Percentiles rank a stretch among this genome's conserved stretches.
Evolutionary conservation across 164 flowering plant genomes (phyloP).

Genomic region (Berberis thunbergii): DNA sequence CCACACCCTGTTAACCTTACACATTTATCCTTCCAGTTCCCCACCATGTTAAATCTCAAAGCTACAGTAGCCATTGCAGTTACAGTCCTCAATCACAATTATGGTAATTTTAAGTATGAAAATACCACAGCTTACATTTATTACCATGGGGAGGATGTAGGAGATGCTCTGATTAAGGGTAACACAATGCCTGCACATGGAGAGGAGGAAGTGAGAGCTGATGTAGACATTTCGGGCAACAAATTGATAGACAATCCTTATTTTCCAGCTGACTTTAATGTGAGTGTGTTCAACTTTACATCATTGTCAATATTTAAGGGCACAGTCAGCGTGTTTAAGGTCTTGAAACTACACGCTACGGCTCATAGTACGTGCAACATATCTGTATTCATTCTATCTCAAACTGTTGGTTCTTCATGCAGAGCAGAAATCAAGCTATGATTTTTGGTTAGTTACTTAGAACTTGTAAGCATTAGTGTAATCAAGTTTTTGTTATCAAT

Average conservation of each 20-base stretch:
- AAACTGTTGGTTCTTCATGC: conserved; percentile 19
- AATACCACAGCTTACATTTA: conserved; percentile 17
- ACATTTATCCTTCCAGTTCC: conserved; percentile 4
- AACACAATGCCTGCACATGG: conserved; percentile 23
- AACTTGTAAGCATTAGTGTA: too few relatives aligned
- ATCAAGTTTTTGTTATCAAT: too few relatives aligned
- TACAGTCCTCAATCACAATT: conserved; percentile 27
- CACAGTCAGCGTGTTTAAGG: conserved; percentile 22
- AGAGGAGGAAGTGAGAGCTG: conserved; percentile 17
- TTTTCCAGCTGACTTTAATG: conserved; percentile 13
- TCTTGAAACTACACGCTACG: conserved; percentile 25
- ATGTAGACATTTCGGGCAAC: conserved; percentile 11
- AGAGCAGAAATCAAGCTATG: conserved; percentile 26
- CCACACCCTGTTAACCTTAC: conserved; percentile 11
- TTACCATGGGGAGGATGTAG: conserved; percentile 20
- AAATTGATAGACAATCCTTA: conserved; percentile 16
- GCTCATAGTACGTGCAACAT: conserved; percentile 24
- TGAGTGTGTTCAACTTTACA: conserved; percentile 27
- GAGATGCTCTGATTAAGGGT: conserved; percentile 21
- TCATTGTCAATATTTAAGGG: conserved; percentile 27
- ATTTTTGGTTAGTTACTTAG: background rate
- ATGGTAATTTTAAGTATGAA: conserved; percentile 35
- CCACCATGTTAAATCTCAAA: conserved; percentile 10
- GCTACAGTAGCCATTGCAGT: conserved; percentile 21
- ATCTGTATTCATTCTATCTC: conserved; percentile 15